phyloP scores from a whole-genome alignment of 768 basidiomycete genomes.

The Lactifluus echinatus region DNA sequence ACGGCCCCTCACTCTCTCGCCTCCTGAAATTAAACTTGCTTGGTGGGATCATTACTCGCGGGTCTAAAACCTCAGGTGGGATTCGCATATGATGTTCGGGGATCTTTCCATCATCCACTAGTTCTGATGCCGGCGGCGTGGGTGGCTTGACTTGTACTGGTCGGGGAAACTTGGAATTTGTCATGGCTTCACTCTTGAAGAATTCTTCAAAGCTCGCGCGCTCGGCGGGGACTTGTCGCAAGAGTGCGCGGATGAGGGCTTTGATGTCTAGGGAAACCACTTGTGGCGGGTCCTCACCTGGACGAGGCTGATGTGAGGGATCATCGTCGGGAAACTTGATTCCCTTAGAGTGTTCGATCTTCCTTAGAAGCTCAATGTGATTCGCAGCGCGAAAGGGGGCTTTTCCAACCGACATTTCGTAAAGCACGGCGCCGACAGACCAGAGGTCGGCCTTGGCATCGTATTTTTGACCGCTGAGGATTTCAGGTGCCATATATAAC shows the following conservation, averaged over 20 bases:
- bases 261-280: constrained; percentile 79
- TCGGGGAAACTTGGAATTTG: constrained; percentile 68
- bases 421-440: constrained; percentile 96
- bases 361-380: constrained; percentile 89
- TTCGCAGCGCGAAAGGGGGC: constrained; percentile 95
- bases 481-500: constrained; percentile 98
- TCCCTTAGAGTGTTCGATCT: constrained; percentile 85
- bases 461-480: constrained; percentile 93
- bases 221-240: constrained; percentile 78
- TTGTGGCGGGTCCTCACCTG: constrained; percentile 38
- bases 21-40: constrained; percentile 69
- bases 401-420: constrained; percentile 89
- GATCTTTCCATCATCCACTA: constrained; percentile 30
- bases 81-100: constrained; percentile 70
- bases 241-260: constrained; percentile 69
- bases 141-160: constrained; percentile 32
- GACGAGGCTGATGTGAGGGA: constrained; percentile 38
- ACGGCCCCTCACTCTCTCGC: constrained; percentile 19
- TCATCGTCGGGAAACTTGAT: constrained; percentile 95
- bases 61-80: constrained; percentile 73
- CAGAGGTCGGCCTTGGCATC: constrained; percentile 97
- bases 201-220: constrained; percentile 88
- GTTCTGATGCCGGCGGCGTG: constrained; percentile 23
- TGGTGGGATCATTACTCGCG: constrained; percentile 72
- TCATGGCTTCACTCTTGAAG: constrained; percentile 72